phyloP scores from a whole-genome alignment of 192 early-diverging fungal species.

The Umbelopsis isabellina region DNA sequence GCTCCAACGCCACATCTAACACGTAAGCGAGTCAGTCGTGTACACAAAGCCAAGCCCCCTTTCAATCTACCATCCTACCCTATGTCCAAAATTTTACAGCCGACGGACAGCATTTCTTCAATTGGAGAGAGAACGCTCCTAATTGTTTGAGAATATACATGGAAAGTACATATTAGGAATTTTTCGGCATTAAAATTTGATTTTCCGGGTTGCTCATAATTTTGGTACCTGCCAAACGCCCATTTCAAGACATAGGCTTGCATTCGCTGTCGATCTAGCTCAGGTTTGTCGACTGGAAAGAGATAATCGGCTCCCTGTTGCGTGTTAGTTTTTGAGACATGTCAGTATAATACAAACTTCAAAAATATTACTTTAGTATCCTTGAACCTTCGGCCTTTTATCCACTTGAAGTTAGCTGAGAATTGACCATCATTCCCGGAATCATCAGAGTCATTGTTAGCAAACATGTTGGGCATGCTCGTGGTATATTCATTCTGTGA shows the following conservation, averaged over 20 bases:
- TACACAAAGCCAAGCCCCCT: constrained; percentile 3
- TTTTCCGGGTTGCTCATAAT: neutral
- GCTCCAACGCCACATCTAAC: constrained; percentile 31
- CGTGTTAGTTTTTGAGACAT: neutral
- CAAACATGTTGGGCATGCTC: neutral
- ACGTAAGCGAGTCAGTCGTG: neutral
- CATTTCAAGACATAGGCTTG: constrained; percentile 37
- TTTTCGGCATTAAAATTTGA: neutral
- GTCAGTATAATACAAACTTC: no score
- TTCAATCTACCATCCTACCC: constrained; percentile 24
- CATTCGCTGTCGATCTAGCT: constrained; percentile 35
- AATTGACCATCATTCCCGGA: neutral
- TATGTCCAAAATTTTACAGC: constrained; percentile 30
- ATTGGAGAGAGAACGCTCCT: constrained; percentile 35
- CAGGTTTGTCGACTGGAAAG: constrained; percentile 34
- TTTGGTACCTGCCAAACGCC: constrained; percentile 38
- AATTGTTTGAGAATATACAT: neutral
- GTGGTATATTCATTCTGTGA: neutral
- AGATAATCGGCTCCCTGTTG: constrained; percentile 23
- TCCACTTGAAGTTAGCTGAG: constrained; percentile 16
- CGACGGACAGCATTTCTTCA: constrained; percentile 21
- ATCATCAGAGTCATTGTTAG: neutral
- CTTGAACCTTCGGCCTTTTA: constrained; percentile 10
- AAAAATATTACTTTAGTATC: neutral
- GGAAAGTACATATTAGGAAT: neutral